Base-by-base conservation (phyloP, 345 rosid species). In the Alliaria petiolata region DNA sequence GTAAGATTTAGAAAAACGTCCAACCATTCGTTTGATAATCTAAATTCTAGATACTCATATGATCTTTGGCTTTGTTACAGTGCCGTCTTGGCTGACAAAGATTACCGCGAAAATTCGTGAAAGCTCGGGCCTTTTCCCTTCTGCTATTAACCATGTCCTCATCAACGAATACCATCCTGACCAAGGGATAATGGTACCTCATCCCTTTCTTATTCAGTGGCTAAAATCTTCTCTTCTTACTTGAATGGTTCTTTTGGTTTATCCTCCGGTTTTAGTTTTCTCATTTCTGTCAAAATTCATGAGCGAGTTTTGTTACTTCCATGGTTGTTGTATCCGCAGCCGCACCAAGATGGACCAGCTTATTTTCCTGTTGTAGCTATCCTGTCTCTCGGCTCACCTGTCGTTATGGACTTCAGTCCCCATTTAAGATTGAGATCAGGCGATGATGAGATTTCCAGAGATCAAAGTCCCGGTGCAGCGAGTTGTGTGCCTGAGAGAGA, bases 281-380 rank as follows among this genome's bases (percentile, higher is more conserved):
- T 22, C 25, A 22, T 22, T 22, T 22, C 2, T 35, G n/a, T 1
- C 13, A 7, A 10, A 52, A 52, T 69, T 39, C 5, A 10, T 47
- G 38, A 46, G 26, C 15, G 15, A 39, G 7, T 50, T 16, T 58
- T 75, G 66, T 69, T 20, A 16, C 52, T 16, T 26, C 35, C 59
- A 38, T 68, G 56, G 59, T 75, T 78, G 52, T 58, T 68, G 50
- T 66, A 40, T 60, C 15, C 28, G 39, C 90, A 93, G 98, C 92
- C 89, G 5, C 97, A 90, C 80, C 97, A 93, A 74, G 98, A 93
- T 67, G 98, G 98, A 28, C 97, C 98, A 0, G 91, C 98, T 44
- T 93, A 93, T 78, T 82, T 82, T 53, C 97, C 95, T 7, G 98
- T 93, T 7, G 98, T 87, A 65, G 91, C 95, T 65, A 87, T 93